Conservation (phyloP, 106 monocot species). For the Dioscorea zingiberensis region DNA sequence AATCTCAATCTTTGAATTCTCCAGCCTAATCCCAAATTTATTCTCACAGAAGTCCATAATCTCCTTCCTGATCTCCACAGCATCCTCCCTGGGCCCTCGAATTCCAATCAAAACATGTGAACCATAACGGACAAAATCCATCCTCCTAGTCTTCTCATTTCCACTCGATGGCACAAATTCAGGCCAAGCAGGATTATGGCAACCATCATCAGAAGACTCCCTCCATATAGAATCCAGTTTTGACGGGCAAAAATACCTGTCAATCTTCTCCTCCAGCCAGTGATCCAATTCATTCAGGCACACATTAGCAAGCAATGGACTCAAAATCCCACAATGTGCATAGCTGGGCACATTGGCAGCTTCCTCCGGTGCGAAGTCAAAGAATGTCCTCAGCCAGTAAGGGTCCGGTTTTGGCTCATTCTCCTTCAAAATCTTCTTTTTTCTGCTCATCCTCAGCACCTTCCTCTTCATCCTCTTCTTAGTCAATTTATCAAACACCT, state of each 20-base stretch:
- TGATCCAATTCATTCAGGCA: constrained; percentile 75
- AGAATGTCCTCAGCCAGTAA: constrained; percentile 89
- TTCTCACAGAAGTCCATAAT: constrained; percentile 72
- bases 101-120: constrained; percentile 77
- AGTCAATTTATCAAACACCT: constrained; percentile 23
- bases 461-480: constrained; percentile 87
- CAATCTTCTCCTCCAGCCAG: constrained; percentile 76
- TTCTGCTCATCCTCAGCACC: constrained; percentile 55
- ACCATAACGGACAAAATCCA: constrained; percentile 84
- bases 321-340: constrained; percentile 82
- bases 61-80: constrained; percentile 50
- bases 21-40: constrained; percentile 49
- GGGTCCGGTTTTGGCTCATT: constrained; percentile 94
- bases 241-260: constrained; percentile 54
- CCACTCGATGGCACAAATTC: constrained; percentile 86
- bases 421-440: constrained; percentile 79
- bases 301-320: constrained; percentile 72
- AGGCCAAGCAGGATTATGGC: constrained; percentile 92
- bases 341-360: constrained; percentile 45
- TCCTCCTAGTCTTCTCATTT: constrained; percentile 64
- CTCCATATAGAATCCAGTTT: constrained; percentile 87
- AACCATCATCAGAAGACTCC: constrained; percentile 64
- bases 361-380: constrained; percentile 63
- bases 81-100: constrained; percentile 88
- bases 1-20: constrained; percentile 68